These are phyloP conservation scores for Aurantiochytrium sp. DNA, from an alignment of 108 stramenopile species.

Conservation along the genomic window DNA sequence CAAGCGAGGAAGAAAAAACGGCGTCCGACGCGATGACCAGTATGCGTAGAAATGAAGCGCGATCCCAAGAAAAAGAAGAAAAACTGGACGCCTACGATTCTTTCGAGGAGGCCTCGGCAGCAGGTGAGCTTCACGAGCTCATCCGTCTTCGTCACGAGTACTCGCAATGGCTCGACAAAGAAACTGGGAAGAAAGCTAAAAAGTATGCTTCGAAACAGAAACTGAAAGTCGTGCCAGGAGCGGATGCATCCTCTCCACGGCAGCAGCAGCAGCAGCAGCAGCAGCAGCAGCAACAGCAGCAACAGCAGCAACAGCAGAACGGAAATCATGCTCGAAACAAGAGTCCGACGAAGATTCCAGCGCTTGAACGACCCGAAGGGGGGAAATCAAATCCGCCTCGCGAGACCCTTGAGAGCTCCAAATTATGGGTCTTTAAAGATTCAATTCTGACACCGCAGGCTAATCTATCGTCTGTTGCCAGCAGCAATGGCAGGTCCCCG, in stretches of 20 bases:
- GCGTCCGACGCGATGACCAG: too few species aligned
- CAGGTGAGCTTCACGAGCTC: background rate
- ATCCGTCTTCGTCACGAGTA: background rate
- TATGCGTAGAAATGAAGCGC: too few species aligned
- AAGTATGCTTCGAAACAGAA: background rate
- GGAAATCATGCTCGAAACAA: too few species aligned
- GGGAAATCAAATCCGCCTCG: background rate
- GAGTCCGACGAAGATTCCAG: background rate
- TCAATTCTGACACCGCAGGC: background rate
- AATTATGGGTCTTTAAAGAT: background rate
- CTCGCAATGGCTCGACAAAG: background rate
- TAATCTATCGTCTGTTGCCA: background rate
- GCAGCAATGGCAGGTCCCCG: background rate
- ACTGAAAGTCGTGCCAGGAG: too few species aligned
- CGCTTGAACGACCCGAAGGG: background rate
- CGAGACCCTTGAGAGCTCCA: background rate
- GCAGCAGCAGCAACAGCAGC: too few species aligned
- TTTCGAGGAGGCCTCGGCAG: background rate
- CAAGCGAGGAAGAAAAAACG: too few species aligned
- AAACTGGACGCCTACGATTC: background rate
- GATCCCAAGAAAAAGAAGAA: background rate
- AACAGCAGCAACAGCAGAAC: too few species aligned
- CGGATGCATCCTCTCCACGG: too few species aligned
- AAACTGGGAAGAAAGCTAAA: background rate
- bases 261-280: too few species aligned